Base-by-base conservation (phyloP, 1,139 yeast species). In the Candida sanyaensis region DNA sequence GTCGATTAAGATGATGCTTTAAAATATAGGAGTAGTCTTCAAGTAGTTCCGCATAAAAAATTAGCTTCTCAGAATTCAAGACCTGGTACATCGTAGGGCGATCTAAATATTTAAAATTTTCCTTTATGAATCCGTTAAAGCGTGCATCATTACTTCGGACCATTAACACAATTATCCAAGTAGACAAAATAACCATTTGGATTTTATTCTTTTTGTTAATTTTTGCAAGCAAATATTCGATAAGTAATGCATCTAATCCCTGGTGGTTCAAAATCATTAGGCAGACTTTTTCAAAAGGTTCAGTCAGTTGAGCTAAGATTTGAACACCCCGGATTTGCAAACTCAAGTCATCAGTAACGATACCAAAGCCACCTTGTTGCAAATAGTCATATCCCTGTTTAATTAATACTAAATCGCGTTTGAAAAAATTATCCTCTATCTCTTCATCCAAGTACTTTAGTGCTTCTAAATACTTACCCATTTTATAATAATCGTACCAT, bases 111-210 rank as follows among this genome's bases (percentile, higher is more conserved):
- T 70, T 68, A 50, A 74, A 70, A 60, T 86, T 78, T 3, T 68
- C 61, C 4, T 69, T 63, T 10, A 89, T 64, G 63, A 90, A 90
- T 1, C 64, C 61, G 44, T 81, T 72, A 49, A 86, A 78, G 9
- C 48, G 36, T 6, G 45, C 48, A 28, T 48, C 48, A 7, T 36
- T 26, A 12, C 38, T 36, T 42, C 76, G 54, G 6, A 72, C 57
- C 59, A 68, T 61, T 10, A 88, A 65, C 67, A 91, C 95, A 6
- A 89, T 77, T 36, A 92, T 81, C 97, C 97, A 92, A 50, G 87
- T 81, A 0, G 92, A 82, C n/a, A 92, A 64, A 49, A 90, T 75
- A 0, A 78, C 71, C 33, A 78, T 67, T 58, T 86, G 87, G 60
- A 88, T 78, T 39, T 69, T 66, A 49, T 68, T 70, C 13, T 62